Evolutionary conservation across 345 rosid genomes (phyloP).

Genomic region (Gossypium sturtianum): DNA sequence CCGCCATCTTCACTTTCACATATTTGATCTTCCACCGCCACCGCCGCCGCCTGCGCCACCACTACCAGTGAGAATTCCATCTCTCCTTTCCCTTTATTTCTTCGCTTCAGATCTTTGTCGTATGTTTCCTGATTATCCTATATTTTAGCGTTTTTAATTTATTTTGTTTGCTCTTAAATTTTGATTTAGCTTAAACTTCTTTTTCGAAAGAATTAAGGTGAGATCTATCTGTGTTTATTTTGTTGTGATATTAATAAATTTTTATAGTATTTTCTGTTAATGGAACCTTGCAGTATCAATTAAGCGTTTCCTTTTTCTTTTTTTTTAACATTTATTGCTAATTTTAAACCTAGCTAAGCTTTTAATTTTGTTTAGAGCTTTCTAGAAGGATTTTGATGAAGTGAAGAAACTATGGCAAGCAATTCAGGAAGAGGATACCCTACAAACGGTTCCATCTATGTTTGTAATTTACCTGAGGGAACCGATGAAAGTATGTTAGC

Average conservation of each 20-base stretch:
- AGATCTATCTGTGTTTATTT: neutral
- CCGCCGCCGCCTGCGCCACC: neutral
- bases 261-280: neutral
- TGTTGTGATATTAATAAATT: neutral
- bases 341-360: constrained; percentile 1
- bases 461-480: constrained; percentile 78
- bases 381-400: constrained; percentile 32
- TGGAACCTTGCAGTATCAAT: neutral
- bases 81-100: neutral
- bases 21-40: neutral
- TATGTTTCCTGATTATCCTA: neutral
- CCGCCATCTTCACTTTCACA: neutral
- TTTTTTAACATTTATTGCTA: neutral
- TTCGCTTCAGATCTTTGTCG: neutral
- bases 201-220: neutral
- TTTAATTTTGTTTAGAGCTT: neutral
- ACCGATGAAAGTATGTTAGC: constrained; percentile 90
- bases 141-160: neutral
- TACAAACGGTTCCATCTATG: constrained; percentile 70
- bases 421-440: constrained; percentile 53
- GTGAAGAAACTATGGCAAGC: constrained; percentile 57
- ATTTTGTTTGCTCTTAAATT: neutral
- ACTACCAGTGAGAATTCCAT: neutral
- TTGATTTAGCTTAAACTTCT: neutral
- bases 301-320: neutral